A percentile compares a stretch with the other conserved stretches of the same genome.
These are phyloP conservation scores for Mycocentrospora acerina DNA, from an alignment of 2,329 filamentous ascomycete species.

Conservation along the genomic window DNA sequence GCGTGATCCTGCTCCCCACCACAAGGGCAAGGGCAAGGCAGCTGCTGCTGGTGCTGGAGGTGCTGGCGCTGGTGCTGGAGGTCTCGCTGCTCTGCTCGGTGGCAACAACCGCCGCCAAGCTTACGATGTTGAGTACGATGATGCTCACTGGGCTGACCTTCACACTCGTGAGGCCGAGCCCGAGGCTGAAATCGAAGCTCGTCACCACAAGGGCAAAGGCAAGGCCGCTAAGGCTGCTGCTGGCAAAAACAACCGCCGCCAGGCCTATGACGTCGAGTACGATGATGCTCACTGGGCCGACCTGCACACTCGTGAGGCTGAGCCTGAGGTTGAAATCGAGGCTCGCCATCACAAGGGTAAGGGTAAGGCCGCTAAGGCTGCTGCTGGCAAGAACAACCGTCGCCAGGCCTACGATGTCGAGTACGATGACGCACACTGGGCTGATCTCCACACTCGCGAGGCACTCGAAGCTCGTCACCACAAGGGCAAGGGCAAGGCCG, in stretches of 20 bases:
- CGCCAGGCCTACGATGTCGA: conserved; percentile 1
- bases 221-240: neutral
- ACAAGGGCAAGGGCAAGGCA: conserved; percentile 15
- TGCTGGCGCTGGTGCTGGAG: too few species aligned
- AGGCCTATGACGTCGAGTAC: conserved; percentile 1
- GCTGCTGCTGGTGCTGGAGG: too few species aligned
- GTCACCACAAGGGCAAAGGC: conserved; percentile 16
- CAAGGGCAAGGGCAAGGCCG: neutral
- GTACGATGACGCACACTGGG: conserved; percentile 8
- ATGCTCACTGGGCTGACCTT: conserved; percentile 4
- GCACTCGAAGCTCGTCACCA: conserved; percentile 7
- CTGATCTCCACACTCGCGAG: conserved; percentile 7
- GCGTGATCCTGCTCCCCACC: conserved; percentile 9
- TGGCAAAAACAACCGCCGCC: neutral
- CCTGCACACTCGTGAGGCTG: neutral
- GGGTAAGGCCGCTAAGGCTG: neutral
- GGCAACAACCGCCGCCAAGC: neutral
- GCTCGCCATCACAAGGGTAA: conserved; percentile 18
- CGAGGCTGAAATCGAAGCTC: conserved; percentile 5
- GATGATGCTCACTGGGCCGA: conserved; percentile 5
- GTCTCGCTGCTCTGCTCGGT: too few species aligned
- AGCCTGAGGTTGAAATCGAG: conserved; percentile 2
- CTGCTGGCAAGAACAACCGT: neutral
- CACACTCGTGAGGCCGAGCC: conserved; percentile 1
- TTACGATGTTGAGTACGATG: neutral